These are phyloP conservation scores for Papilionanthe hybrid DNA, from an alignment of 116 monocot species.

Conservation along the genomic window DNA sequence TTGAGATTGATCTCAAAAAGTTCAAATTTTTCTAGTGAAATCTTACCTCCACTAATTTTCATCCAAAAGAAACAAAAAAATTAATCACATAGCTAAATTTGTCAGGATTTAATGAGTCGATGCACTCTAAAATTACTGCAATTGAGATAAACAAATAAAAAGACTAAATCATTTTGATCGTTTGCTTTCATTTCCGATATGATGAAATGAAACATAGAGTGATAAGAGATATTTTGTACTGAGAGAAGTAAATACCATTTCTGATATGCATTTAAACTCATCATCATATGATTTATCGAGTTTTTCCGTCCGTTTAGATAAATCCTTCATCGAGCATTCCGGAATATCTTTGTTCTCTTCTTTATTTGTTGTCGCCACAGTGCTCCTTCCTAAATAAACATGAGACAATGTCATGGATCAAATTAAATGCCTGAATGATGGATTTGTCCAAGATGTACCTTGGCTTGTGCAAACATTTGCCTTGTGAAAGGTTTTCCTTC, in stretches of 20 bases:
- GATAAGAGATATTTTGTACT: no score
- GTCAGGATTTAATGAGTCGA: no score
- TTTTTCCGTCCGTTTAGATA: constrained; percentile 40
- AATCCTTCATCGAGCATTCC: constrained; percentile 46
- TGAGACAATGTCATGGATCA: background rate
- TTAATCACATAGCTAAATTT: no score
- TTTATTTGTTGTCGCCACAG: constrained; percentile 29
- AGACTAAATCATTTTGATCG: no score
- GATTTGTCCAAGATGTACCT: constrained; percentile 25
- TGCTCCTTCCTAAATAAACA: constrained; percentile 47
- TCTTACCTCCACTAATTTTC: no score
- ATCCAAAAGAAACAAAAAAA: no score
- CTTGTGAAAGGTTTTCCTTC: constrained; percentile 65
- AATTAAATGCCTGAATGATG: background rate
- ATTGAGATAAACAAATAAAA: no score
- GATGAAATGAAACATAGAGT: no score
- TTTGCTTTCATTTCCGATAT: no score
- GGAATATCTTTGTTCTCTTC: background rate
- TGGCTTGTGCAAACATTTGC: constrained; percentile 52
- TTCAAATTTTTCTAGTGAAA: no score
- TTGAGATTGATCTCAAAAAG: no score
- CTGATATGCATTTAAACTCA: constrained; percentile 52
- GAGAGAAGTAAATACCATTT: constrained; percentile 39
- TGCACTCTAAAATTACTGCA: no score
- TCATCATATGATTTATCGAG: constrained; percentile 54